These are phyloP conservation scores for Schoenoplectus tabernaemontani DNA, from an alignment of 202 grass and related monocot genomes.

Conservation along the genomic window DNA sequence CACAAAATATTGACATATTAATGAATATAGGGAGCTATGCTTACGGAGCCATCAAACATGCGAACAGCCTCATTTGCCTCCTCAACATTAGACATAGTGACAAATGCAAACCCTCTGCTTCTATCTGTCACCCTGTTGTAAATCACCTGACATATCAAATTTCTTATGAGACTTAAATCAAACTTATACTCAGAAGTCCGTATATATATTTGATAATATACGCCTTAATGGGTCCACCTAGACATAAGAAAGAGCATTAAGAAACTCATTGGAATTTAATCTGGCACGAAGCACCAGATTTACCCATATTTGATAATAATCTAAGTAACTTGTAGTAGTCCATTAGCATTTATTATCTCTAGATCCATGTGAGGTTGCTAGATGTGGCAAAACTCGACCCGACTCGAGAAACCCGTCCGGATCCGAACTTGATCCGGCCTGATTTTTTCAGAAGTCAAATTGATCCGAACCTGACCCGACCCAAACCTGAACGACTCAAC, in stretches of 20 bases:
- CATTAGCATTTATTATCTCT: neutral
- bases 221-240: neutral
- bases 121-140: conserved; percentile 71
- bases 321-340: neutral
- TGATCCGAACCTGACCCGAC: too few relatives aligned
- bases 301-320: too few relatives aligned
- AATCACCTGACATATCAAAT: conserved; percentile 39
- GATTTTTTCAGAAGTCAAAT: too few relatives aligned
- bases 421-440: too few relatives aligned
- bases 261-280: neutral
- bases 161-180: neutral
- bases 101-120: conserved; percentile 83
- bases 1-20: neutral
- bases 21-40: conserved; percentile 3
- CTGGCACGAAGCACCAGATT: neutral
- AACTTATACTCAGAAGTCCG: neutral
- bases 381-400: too few relatives aligned
- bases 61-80: conserved; percentile 62
- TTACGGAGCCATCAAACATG: conserved; percentile 83
- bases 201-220: neutral
- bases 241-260: neutral
- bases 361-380: too few relatives aligned
- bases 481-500: too few relatives aligned
- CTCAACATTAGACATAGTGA: conserved; percentile 63
- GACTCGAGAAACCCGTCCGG: too few relatives aligned